These are phyloP conservation scores for Termitomyces sp. DNA, from an alignment of 768 basidiomycete genomes.

Conservation along the genomic window DNA sequence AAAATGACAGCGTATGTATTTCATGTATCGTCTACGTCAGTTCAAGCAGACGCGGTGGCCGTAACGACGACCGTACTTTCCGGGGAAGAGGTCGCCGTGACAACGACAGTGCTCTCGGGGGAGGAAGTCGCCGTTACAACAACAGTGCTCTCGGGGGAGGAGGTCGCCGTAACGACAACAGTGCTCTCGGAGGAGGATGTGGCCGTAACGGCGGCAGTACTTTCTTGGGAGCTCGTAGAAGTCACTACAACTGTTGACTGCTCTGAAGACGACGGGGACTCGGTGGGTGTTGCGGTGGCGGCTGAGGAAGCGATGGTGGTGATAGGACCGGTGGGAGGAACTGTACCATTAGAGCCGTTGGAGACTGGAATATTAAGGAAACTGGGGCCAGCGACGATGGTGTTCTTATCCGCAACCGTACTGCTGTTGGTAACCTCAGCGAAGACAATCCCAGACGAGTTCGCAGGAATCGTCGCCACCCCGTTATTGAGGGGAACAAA, in stretches of 20 bases:
- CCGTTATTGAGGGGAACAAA: constrained; percentile 12
- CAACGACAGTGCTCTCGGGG: no score
- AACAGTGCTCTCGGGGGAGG: neutral
- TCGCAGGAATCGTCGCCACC: constrained; percentile 7
- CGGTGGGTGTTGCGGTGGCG: neutral
- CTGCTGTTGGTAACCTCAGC: constrained; percentile 11
- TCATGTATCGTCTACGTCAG: neutral
- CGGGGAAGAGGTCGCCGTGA: neutral
- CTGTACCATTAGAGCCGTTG: constrained; percentile 4
- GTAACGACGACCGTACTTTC: no score
- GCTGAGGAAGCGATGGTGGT: constrained; percentile 1
- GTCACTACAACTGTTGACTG: neutral
- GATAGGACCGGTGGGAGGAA: neutral
- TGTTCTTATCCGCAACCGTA: neutral
- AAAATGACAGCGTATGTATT: neutral
- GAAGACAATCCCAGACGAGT: constrained; percentile 10
- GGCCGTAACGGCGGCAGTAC: neutral
- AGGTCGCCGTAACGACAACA: neutral
- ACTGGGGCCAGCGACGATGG: constrained; percentile 11
- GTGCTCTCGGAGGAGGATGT: neutral
- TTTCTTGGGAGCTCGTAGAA: neutral
- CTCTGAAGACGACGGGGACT: neutral
- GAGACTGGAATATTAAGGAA: constrained; percentile 5
- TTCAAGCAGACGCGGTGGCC: constrained; percentile 1
- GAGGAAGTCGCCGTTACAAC: neutral